Evolutionary conservation across 1,139 yeast genomes (phyloP).

Genomic region (Fermentozyma sake): DNA sequence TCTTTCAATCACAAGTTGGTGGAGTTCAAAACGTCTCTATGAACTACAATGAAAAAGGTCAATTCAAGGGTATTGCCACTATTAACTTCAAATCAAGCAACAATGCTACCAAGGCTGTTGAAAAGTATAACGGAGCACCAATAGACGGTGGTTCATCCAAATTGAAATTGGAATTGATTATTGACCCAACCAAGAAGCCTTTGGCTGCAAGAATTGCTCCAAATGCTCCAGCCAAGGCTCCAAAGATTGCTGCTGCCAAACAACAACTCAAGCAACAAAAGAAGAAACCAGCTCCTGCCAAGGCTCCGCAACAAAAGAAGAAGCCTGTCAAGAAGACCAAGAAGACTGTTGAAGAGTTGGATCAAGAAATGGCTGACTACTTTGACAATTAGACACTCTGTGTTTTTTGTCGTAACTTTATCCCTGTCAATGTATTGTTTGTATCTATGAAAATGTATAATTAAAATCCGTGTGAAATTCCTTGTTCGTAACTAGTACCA

Average conservation of each 20-base stretch:
- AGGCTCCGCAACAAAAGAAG: conserved; percentile 14
- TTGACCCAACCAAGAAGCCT: conserved; percentile 81
- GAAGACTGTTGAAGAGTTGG: conserved; percentile 86
- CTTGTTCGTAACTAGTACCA: too few relatives aligned
- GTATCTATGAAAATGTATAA: too few relatives aligned
- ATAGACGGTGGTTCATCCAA: conserved; percentile 81
- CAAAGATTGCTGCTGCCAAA: conserved; percentile 20
- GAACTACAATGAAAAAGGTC: conserved; percentile 83
- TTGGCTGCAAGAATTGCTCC: conserved; percentile 68
- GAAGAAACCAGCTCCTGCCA: conserved; percentile 17
- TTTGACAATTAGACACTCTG: conserved; percentile 30
- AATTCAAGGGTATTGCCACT: conserved; percentile 89
- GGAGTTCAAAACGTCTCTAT: conserved; percentile 70
- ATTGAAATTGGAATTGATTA: conserved; percentile 77
- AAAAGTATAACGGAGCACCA: conserved; percentile 87
- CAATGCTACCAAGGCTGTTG: conserved; percentile 69
- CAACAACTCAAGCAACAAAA: conserved; percentile 14
- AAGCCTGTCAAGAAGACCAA: conserved; percentile 47
- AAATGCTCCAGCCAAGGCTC: conserved; percentile 22
- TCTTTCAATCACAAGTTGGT: conserved; percentile 84
- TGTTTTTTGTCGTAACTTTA: not conserved
- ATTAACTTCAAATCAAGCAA: conserved; percentile 67
- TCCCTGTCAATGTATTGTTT: not conserved
- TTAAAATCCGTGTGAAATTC: too few relatives aligned
- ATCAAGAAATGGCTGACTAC: conserved; percentile 91